Conservation (phyloP, 768 basidiomycete genomes). For the Panaeolus cyanescens region DNA sequence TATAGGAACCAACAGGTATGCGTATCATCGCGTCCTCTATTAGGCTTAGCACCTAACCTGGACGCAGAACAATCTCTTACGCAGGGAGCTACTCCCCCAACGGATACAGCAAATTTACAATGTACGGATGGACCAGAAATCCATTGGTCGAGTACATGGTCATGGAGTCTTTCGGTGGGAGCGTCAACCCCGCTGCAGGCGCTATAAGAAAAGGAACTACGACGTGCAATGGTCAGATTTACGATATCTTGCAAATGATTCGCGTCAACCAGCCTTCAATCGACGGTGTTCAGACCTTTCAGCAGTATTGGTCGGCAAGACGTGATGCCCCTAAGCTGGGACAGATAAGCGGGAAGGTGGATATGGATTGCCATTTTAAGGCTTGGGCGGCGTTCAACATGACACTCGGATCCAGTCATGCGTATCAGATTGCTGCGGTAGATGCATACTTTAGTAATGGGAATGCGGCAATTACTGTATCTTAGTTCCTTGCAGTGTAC, state of each 20-base stretch:
- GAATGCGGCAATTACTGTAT: not conserved
- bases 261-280: not conserved
- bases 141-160: not conserved
- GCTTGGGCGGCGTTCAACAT: not conserved
- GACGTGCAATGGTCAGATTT: not conserved
- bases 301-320: not conserved
- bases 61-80: not conserved
- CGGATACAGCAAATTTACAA: not conserved
- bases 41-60: not conserved
- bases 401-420: not conserved
- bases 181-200: not conserved
- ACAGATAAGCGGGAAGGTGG: not conserved
- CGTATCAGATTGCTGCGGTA: not conserved
- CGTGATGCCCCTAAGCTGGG: not conserved
- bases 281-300: not conserved
- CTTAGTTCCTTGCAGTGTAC: too few species aligned
- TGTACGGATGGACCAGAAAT: not conserved
- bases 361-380: not conserved
- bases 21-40: not conserved
- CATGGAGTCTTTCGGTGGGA: not conserved
- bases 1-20: too few species aligned
- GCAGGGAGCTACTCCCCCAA: not conserved
- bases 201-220: not conserved
- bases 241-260: not conserved
- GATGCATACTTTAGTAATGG: not conserved